Conservation (phyloP, 306 rosid genomes). For the Sicyos edulis region DNA sequence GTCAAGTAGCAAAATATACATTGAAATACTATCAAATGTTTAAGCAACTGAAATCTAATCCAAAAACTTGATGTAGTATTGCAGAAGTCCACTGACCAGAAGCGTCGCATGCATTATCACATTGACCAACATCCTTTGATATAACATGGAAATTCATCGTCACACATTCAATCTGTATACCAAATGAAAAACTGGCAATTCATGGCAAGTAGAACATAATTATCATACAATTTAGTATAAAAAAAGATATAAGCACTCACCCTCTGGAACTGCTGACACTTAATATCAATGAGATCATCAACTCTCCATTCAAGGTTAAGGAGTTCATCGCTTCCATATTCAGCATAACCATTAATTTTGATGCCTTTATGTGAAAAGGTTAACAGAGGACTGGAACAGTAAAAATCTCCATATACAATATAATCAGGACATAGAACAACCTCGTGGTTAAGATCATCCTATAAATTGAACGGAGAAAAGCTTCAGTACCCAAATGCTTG, state of each 20-base stretch:
- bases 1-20: not conserved
- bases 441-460: slow-evolving; percentile 50
- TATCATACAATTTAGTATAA: slow-evolving; percentile 17
- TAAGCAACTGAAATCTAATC: not conserved
- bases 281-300: slow-evolving; percentile 52
- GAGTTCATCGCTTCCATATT: slow-evolving; percentile 34
- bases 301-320: slow-evolving; percentile 58
- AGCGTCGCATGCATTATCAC: slow-evolving; percentile 32
- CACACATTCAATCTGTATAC: slow-evolving; percentile 50
- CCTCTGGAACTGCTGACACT: slow-evolving; percentile 49
- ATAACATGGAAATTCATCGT: slow-evolving; percentile 53
- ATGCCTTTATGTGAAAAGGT: slow-evolving; percentile 54
- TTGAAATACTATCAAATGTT: slow-evolving; percentile 3
- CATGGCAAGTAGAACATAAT: slow-evolving; percentile 22
- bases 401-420: slow-evolving; percentile 56
- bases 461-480: slow-evolving; percentile 33
- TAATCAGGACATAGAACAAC: slow-evolving; percentile 83
- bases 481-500: slow-evolving; percentile 8
- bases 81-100: slow-evolving; percentile 49
- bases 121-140: slow-evolving; percentile 39
- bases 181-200: slow-evolving; percentile 28
- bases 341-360: slow-evolving; percentile 49
- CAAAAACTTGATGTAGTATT: slow-evolving; percentile 12
- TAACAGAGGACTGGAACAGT: slow-evolving; percentile 46
- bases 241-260: slow-evolving; percentile 46